Percentiles rank a stretch among this genome's conserved stretches.
These are phyloP conservation scores for Massospora cicadina DNA, from an alignment of 371 early-diverging fungal genomes.

Conservation along the genomic window DNA sequence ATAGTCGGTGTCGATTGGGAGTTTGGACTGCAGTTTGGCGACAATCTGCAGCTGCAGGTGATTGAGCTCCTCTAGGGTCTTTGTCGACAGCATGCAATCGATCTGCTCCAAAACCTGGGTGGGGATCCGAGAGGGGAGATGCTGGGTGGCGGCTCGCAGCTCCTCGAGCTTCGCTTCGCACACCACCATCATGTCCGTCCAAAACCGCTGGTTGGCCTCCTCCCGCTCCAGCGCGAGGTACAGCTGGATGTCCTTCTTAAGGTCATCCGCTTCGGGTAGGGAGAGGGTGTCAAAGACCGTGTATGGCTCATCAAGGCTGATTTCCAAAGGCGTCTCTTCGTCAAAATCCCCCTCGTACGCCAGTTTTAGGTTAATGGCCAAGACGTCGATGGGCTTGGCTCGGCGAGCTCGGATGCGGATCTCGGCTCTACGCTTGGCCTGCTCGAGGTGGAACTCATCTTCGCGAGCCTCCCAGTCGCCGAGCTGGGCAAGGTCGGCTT, in stretches of 20 bases:
- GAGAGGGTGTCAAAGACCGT: slow-evolving; percentile 56
- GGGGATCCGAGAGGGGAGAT: neutral
- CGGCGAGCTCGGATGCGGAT: slow-evolving; percentile 74
- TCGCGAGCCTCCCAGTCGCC: slow-evolving; percentile 93
- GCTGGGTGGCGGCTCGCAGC: slow-evolving; percentile 15
- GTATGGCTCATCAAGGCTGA: slow-evolving; percentile 77
- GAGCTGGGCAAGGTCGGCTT: slow-evolving; percentile 62
- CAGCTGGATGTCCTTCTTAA: slow-evolving; percentile 68
- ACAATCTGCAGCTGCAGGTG: slow-evolving; percentile 53
- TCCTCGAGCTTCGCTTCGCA: slow-evolving; percentile 49
- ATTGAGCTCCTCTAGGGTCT: slow-evolving; percentile 48
- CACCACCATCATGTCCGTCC: slow-evolving; percentile 67
- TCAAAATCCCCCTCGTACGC: slow-evolving; percentile 41
- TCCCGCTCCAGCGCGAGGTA: slow-evolving; percentile 68
- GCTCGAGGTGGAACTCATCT: slow-evolving; percentile 74
- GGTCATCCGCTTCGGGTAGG: slow-evolving; percentile 47
- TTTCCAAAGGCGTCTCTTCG: slow-evolving; percentile 51
- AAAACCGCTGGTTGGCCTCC: slow-evolving; percentile 51
- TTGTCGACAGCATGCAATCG: slow-evolving; percentile 42
- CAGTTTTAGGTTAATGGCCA: slow-evolving; percentile 72
- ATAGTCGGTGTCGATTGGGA: slow-evolving; percentile 80
- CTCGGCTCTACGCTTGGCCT: slow-evolving; percentile 77
- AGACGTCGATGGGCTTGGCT: slow-evolving; percentile 79
- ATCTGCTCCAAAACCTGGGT: neutral
- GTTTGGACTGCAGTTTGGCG: slow-evolving; percentile 39